phyloP scores from a whole-genome alignment of 2,329 filamentous ascomycete species.

The Amphichorda felina region DNA sequence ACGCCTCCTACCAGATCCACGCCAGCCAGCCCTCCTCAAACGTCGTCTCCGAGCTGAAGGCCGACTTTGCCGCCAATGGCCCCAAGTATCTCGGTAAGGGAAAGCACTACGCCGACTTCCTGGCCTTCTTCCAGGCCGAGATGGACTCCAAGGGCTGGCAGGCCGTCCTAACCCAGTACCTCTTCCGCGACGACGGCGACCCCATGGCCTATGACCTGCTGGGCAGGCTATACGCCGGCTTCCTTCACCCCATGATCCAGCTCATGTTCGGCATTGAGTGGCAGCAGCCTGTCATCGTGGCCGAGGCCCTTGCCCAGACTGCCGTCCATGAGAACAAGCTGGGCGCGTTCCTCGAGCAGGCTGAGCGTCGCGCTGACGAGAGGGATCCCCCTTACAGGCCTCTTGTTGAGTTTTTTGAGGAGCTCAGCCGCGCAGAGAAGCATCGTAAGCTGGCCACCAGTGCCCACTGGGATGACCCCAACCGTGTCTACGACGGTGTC shows the following conservation, averaged over 20 bases:
- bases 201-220: constrained; percentile 58
- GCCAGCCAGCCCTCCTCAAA: constrained; percentile 30
- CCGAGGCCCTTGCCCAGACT: constrained; percentile 67
- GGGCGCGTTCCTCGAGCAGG: constrained; percentile 35
- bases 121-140: constrained; percentile 64
- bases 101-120: constrained; percentile 57
- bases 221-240: constrained; percentile 53
- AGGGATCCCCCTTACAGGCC: constrained; percentile 8
- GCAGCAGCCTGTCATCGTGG: constrained; percentile 67
- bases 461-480: constrained; percentile 34
- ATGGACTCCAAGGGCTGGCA: constrained; percentile 53
- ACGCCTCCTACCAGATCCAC: constrained; percentile 54
- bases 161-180: constrained; percentile 48
- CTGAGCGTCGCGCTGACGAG: constrained; percentile 28
- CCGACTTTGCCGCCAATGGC: constrained; percentile 40
- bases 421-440: constrained; percentile 21
- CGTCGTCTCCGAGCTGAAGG: constrained; percentile 39
- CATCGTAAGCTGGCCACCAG: constrained; percentile 37
- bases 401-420: constrained; percentile 50
- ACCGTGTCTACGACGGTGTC: constrained; percentile 60
- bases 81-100: constrained; percentile 49
- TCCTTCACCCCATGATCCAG: constrained; percentile 74
- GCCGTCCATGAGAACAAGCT: constrained; percentile 54
- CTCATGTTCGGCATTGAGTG: constrained; percentile 80
- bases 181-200: constrained; percentile 48